phyloP scores from a whole-genome alignment of 1,284 basidiomycete genomes.

The Fomitiporia mediterranea region DNA sequence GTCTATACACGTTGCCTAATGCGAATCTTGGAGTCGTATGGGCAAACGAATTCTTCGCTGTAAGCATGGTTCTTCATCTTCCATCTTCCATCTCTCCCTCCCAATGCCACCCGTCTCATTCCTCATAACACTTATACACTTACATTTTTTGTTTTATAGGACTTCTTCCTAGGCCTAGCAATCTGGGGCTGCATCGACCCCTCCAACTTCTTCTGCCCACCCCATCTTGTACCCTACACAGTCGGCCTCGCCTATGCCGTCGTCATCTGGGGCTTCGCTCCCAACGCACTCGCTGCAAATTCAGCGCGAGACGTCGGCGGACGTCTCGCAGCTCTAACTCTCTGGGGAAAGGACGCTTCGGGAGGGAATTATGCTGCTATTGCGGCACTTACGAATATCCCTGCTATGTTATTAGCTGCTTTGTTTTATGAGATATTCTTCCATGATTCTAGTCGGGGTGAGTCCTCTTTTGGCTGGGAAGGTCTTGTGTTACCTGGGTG shows the following conservation, averaged over 20 bases:
- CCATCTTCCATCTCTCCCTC: too few species aligned
- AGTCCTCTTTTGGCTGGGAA: slow-evolving; percentile 17
- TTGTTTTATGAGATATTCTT: slow-evolving; percentile 24
- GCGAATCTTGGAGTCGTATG: slow-evolving; percentile 49
- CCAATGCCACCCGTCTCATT: slow-evolving; percentile 13
- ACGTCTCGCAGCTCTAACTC: slow-evolving; percentile 49
- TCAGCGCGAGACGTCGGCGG: slow-evolving; percentile 64
- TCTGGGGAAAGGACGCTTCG: slow-evolving; percentile 51
- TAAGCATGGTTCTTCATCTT: slow-evolving; percentile 31
- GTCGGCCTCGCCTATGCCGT: slow-evolving; percentile 51
- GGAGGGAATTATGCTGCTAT: slow-evolving; percentile 61
- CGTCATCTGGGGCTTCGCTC: slow-evolving; percentile 56
- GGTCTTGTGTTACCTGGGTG: background rate
- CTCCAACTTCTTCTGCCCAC: slow-evolving; percentile 55
- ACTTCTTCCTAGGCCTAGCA: slow-evolving; percentile 56
- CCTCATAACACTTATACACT: too few species aligned
- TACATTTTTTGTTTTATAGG: slow-evolving; percentile 36
- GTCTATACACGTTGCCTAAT: slow-evolving; percentile 44
- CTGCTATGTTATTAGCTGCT: slow-evolving; percentile 40
- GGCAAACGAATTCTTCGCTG: slow-evolving; percentile 62
- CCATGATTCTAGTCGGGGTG: slow-evolving; percentile 46
- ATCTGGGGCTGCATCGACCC: slow-evolving; percentile 60
- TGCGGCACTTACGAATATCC: slow-evolving; percentile 60
- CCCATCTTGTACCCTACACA: slow-evolving; percentile 45
- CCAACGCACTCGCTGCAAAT: slow-evolving; percentile 53